These are phyloP conservation scores for Anthracocystis setariae DNA, from an alignment of 1,284 basidiomycete genomes.

Conservation along the genomic window DNA sequence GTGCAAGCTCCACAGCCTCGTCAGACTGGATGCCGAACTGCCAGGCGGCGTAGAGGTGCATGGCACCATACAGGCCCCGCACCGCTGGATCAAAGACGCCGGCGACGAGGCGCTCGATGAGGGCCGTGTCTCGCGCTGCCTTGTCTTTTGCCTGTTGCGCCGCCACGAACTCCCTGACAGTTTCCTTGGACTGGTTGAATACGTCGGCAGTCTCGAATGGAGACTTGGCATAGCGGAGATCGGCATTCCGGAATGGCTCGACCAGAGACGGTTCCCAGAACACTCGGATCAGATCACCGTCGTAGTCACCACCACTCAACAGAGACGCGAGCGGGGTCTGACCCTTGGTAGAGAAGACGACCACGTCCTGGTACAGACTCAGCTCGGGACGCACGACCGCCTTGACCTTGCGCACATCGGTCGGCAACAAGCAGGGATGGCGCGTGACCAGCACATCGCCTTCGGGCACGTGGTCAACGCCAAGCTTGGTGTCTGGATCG, in stretches of 20 bases:
- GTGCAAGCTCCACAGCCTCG: conserved; percentile 34
- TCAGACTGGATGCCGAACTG: conserved; percentile 26
- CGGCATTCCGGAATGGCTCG: conserved; percentile 34
- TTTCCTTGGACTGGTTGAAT: conserved; percentile 37
- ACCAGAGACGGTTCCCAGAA: conserved; percentile 53
- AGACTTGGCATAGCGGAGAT: conserved; percentile 44
- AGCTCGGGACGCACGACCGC: conserved; percentile 55
- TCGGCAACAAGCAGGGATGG: conserved; percentile 58
- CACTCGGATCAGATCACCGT: conserved; percentile 58
- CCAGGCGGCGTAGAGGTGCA: conserved; percentile 42
- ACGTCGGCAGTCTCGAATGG: conserved; percentile 54
- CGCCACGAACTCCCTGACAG: conserved; percentile 30
- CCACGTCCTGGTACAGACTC: conserved; percentile 44
- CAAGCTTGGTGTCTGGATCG: conserved; percentile 38
- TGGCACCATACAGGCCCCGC: conserved; percentile 29
- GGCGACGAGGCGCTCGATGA: conserved; percentile 24
- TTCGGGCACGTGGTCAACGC: conserved; percentile 29
- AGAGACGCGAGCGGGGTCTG: conserved; percentile 47
- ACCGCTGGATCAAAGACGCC: conserved; percentile 19
- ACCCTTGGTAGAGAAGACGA: conserved; percentile 60
- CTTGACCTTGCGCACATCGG: conserved; percentile 57
- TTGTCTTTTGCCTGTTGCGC: conserved; percentile 26
- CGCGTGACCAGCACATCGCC: conserved; percentile 58
- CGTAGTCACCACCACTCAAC: conserved; percentile 63
- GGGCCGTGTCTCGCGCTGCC: conserved; percentile 20